Percentiles rank a stretch among this genome's conserved stretches.
Evolutionary conservation across 768 basidiomycete species (phyloP).

Genomic region (Paxillus rubicundulus): DNA sequence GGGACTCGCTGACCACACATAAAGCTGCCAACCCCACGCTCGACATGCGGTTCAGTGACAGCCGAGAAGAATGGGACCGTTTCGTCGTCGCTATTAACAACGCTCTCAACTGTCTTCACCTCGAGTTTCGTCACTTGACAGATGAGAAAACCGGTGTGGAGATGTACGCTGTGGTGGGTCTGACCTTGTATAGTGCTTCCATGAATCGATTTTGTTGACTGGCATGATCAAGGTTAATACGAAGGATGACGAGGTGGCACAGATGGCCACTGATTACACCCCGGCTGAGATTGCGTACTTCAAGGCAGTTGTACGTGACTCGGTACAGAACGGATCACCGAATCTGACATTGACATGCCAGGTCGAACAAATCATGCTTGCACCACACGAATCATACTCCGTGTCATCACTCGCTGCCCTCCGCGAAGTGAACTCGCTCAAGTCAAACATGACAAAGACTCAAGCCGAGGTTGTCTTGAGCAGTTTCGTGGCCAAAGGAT

Average conservation of each 20-base stretch:
- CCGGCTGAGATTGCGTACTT: conserved; percentile 80
- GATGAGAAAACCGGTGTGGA: conserved; percentile 66
- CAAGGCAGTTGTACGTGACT: conserved; percentile 65
- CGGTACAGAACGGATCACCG: no score
- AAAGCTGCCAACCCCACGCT: conserved; percentile 54
- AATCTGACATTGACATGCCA: conserved; percentile 30
- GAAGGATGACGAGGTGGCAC: conserved; percentile 78
- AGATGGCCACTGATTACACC: conserved; percentile 81
- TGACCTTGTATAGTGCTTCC: not conserved
- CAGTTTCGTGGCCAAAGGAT: conserved; percentile 83
- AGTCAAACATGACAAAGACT: conserved; percentile 65
- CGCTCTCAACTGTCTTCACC: conserved; percentile 63
- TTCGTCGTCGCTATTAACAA: conserved; percentile 62
- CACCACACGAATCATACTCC: conserved; percentile 70
- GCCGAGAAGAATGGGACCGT: conserved; percentile 50
- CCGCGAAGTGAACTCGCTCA: conserved; percentile 62
- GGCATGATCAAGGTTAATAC: conserved; percentile 60
- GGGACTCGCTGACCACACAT: not conserved
- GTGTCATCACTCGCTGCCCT: conserved; percentile 76
- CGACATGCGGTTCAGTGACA: conserved; percentile 41
- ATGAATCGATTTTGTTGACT: not conserved
- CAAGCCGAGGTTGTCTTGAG: conserved; percentile 70
- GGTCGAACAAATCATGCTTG: conserved; percentile 87
- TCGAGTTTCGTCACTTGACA: conserved; percentile 62
- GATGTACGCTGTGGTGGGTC: conserved; percentile 62